phyloP scores from a whole-genome alignment of 225 moss, liverwort and hornwort species.

The Bryoerythrophyllum caledonicum region DNA sequence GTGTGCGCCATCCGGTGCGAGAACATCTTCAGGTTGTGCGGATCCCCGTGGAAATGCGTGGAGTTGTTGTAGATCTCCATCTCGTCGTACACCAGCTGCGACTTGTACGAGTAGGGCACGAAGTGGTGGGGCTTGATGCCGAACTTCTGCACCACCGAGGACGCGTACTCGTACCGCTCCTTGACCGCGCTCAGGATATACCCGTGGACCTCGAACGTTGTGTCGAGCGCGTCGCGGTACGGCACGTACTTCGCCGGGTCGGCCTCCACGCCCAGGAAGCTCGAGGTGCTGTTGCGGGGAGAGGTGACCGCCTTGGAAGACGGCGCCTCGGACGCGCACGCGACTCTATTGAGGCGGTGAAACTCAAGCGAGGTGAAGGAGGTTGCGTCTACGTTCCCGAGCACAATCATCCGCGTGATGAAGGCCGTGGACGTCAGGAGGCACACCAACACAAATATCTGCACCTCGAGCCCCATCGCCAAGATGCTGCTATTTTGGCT shows the following conservation, averaged over 20 bases:
- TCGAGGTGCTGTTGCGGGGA: background rate
- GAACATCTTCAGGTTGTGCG: constrained; percentile 16
- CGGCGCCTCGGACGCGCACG: background rate
- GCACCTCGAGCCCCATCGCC: background rate
- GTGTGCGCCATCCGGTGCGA: constrained; percentile 14
- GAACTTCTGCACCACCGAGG: constrained; percentile 1
- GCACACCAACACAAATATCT: constrained; percentile 1
- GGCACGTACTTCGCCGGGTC: background rate
- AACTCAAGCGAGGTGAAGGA: background rate
- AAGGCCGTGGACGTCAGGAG: constrained; percentile 15
- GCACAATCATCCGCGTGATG: constrained; percentile 13
- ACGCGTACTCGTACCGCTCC: constrained; percentile 9
- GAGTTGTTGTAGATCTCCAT: constrained; percentile 14
- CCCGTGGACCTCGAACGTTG: constrained; percentile 5
- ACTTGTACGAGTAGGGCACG: constrained; percentile 13
- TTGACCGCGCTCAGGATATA: constrained; percentile 14
- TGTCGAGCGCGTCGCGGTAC: constrained; percentile 15
- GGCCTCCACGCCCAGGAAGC: constrained; percentile 2
- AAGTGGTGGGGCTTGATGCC: constrained; percentile 16
- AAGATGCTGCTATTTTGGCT: background rate
- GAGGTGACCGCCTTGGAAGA: background rate
- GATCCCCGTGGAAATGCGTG: background rate
- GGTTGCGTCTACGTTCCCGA: background rate
- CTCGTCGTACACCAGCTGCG: constrained; percentile 11
- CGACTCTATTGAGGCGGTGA: background rate